These are phyloP conservation scores for Pichia sp. DNA, from an alignment of 1,139 yeast species.

Conservation along the genomic window DNA sequence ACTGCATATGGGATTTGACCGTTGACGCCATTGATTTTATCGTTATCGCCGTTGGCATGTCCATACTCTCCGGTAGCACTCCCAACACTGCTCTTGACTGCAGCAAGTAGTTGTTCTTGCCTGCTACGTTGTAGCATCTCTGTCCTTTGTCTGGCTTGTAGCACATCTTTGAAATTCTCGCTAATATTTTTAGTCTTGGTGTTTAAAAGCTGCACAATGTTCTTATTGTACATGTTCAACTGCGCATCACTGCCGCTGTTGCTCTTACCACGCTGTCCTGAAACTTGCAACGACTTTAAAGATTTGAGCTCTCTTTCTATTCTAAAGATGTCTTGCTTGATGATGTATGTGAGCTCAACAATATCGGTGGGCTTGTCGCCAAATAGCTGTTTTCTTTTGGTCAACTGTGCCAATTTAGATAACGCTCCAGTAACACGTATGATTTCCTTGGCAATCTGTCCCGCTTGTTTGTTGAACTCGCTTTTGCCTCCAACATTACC, in stretches of 20 bases:
- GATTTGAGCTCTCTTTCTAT: conserved; percentile 74
- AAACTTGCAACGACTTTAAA: conserved; percentile 45
- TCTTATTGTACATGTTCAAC: conserved; percentile 68
- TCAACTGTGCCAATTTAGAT: conserved; percentile 71
- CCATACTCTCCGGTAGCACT: background rate
- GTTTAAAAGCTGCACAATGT: conserved; percentile 80
- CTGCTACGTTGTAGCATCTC: conserved; percentile 79
- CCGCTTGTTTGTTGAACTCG: conserved; percentile 77
- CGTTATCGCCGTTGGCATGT: conserved; percentile 1
- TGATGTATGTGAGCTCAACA: conserved; percentile 85
- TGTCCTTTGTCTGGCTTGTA: conserved; percentile 80
- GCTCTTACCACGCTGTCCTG: conserved; percentile 32
- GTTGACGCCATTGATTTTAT: background rate
- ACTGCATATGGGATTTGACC: conserved; percentile 28
- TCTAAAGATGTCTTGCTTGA: conserved; percentile 86
- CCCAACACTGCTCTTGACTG: conserved; percentile 19
- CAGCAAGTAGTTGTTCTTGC: conserved; percentile 69
- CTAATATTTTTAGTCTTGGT: conserved; percentile 89
- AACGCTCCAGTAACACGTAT: conserved; percentile 82
- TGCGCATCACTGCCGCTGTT: conserved; percentile 45
- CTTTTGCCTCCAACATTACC: conserved; percentile 35
- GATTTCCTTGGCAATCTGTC: conserved; percentile 82
- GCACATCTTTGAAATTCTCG: conserved; percentile 83
- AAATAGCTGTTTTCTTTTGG: conserved; percentile 86
- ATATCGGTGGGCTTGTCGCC: conserved; percentile 94